These are phyloP conservation scores for Massariosphaeria phaeospora DNA, from an alignment of 495 filamentous ascomycete species.

Conservation along the genomic window DNA sequence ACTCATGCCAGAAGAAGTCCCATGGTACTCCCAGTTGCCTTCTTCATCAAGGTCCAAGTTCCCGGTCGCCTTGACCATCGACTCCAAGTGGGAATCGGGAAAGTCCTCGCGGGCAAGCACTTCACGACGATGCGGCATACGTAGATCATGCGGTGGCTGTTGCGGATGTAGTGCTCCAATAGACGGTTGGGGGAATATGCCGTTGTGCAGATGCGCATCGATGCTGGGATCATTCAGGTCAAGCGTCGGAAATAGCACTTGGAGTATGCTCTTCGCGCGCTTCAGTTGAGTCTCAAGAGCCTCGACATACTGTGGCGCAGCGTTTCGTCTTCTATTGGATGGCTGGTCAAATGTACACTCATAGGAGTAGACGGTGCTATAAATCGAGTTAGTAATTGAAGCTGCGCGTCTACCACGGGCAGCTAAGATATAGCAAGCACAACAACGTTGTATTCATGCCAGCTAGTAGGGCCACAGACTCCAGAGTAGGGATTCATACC, in stretches of 20 bases:
- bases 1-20: conserved; percentile 83
- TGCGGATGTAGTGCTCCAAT: conserved; percentile 15
- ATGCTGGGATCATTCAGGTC: conserved; percentile 79
- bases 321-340: conserved; percentile 90
- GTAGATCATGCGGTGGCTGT: conserved; percentile 2
- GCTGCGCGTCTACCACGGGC: no score
- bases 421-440: no score
- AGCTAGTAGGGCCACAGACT: no score
- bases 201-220: conserved; percentile 55
- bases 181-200: conserved; percentile 32
- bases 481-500: no score
- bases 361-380: conserved; percentile 96
- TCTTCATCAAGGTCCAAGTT: conserved; percentile 86
- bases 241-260: conserved; percentile 74
- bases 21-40: conserved; percentile 92
- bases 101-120: conserved; percentile 40
- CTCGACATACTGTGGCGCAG: conserved; percentile 91
- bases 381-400: no score
- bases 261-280: conserved; percentile 74
- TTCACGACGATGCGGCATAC: conserved; percentile 10
- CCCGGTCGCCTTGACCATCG: conserved; percentile 90
- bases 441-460: no score
- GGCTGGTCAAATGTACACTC: conserved; percentile 98
- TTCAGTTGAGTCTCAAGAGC: conserved; percentile 79
- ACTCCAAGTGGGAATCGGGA: conserved; percentile 74